phyloP scores from a whole-genome alignment of 1,139 yeast species.

The Kurtzmaniella quercitrusa region DNA sequence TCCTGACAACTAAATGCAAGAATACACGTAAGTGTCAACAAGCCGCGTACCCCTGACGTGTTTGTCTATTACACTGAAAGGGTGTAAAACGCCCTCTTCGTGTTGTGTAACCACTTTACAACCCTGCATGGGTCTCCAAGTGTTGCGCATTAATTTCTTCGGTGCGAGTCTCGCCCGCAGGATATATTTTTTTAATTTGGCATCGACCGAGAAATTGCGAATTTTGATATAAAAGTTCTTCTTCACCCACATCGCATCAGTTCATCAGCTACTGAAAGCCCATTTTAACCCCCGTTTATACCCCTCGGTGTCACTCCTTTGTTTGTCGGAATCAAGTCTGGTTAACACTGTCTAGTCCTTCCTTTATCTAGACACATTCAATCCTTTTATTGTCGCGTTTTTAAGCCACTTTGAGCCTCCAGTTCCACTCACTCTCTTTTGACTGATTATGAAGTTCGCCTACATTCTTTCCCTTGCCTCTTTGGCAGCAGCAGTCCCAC shows the following conservation, averaged over 20 bases:
- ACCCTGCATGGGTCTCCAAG: neutral
- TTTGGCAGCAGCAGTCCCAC: constrained; percentile 20
- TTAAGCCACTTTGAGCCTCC: neutral
- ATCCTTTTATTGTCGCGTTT: constrained; percentile 4
- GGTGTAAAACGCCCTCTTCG: neutral
- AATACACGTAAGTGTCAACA: neutral
- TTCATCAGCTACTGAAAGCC: neutral
- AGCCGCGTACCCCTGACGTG: neutral
- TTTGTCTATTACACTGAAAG: neutral
- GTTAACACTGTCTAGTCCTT: constrained; percentile 8
- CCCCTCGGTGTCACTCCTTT: constrained; percentile 1
- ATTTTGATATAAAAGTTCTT: neutral
- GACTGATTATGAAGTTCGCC: constrained; percentile 16
- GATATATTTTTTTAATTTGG: neutral
- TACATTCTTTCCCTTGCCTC: constrained; percentile 11
- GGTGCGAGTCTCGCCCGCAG: neutral
- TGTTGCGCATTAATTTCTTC: neutral
- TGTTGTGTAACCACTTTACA: neutral
- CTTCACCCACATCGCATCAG: neutral
- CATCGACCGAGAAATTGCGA: neutral
- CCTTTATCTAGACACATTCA: constrained; percentile 9
- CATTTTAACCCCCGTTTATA: neutral
- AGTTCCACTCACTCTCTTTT: neutral
- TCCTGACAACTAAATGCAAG: too few relatives aligned
- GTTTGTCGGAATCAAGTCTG: constrained; percentile 1